Evolutionary conservation across 2,329 filamentous ascomycete species (phyloP).

Genomic region (Xylariaceae sp.): DNA sequence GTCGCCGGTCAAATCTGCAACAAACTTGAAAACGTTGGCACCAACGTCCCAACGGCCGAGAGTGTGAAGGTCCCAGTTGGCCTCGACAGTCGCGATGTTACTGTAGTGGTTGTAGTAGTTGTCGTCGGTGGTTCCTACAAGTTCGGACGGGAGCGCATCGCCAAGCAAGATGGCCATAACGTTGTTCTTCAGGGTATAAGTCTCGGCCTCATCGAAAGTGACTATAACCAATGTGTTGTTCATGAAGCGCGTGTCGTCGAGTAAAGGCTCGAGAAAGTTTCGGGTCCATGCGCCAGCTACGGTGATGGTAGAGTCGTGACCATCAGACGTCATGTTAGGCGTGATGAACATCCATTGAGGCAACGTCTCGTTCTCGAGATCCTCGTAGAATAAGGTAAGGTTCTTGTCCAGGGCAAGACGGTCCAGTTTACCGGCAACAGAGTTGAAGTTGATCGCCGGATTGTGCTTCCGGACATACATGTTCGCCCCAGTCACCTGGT

Average conservation of each 20-base stretch:
- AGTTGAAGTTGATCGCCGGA: conserved; percentile 61
- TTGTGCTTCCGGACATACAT: conserved; percentile 86
- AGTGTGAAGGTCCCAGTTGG: conserved; percentile 67
- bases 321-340: conserved; percentile 72
- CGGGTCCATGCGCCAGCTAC: conserved; percentile 65
- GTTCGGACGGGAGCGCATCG: conserved; percentile 62
- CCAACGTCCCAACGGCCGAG: conserved; percentile 70
- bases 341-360: conserved; percentile 72
- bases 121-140: conserved; percentile 64
- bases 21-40: conserved; percentile 63
- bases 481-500: conserved; percentile 62
- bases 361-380: conserved; percentile 58
- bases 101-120: conserved; percentile 74
- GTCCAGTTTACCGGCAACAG: conserved; percentile 53
- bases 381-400: conserved; percentile 63
- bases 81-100: conserved; percentile 60
- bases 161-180: conserved; percentile 70
- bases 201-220: conserved; percentile 76
- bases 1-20: conserved; percentile 60
- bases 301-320: conserved; percentile 69
- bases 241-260: conserved; percentile 68
- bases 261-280: conserved; percentile 65
- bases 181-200: conserved; percentile 63
- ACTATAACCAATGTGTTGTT: conserved; percentile 70
- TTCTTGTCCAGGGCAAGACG: conserved; percentile 72